Percentiles rank a stretch among this genome's conserved stretches.
Evolutionary conservation across 1,139 yeast species (phyloP).

Genomic region (Pichia sp.): DNA sequence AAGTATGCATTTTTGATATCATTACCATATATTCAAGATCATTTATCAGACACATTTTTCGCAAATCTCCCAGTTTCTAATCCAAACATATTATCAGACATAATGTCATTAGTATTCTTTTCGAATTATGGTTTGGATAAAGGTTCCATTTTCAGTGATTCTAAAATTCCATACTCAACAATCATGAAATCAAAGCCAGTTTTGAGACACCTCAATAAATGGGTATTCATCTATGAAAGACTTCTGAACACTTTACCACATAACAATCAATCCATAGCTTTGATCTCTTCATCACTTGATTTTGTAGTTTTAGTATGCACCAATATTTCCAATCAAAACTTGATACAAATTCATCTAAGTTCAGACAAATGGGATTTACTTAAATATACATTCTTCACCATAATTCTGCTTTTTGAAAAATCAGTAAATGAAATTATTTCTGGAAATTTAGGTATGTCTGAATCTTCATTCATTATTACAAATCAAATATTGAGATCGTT

Average conservation of each 20-base stretch:
- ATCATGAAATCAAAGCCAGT: constrained; percentile 33
- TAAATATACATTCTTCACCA: constrained; percentile 21
- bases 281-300: constrained; percentile 3
- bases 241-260: background rate
- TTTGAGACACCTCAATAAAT: constrained; percentile 42
- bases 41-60: constrained; percentile 20
- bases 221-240: constrained; percentile 35
- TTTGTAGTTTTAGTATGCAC: constrained; percentile 2
- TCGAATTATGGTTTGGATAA: constrained; percentile 28
- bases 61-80: constrained; percentile 7
- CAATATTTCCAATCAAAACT: constrained; percentile 3
- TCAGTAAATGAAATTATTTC: background rate
- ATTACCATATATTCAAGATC: constrained; percentile 18
- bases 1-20: constrained; percentile 14
- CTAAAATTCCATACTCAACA: constrained; percentile 1
- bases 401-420: constrained; percentile 25
- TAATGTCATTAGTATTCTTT: constrained; percentile 23
- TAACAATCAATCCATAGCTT: background rate
- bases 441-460: background rate
- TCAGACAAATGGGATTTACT: constrained; percentile 20
- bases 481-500: constrained; percentile 34
- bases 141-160: constrained; percentile 10
- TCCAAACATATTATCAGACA: constrained; percentile 16
- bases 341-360: background rate
- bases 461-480: constrained; percentile 6